Base-by-base conservation (phyloP, 805 yeast genomes). In the Starmerella stigmatis region DNA sequence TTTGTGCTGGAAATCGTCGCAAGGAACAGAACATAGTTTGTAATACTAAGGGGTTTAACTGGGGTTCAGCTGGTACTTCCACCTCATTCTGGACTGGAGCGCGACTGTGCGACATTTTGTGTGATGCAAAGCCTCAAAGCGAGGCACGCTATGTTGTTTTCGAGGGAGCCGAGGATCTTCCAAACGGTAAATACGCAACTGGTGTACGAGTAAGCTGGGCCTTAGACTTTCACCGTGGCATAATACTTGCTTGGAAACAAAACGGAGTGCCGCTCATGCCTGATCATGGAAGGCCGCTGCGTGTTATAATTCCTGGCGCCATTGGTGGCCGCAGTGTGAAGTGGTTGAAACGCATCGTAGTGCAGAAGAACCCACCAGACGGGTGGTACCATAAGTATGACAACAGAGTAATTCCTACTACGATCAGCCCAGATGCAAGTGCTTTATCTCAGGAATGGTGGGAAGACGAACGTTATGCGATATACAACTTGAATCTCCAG, bases 271-370 rank as follows among this genome's bases (percentile, higher is more conserved):
- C 52, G 25, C 47, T 64, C n/a, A 41, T 57, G 5, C 67, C 66
- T 1, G 68, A 64, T 45, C 68, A 64, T 45, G 66, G 67, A 2
- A 57, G 51, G 22, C 69, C 69, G 2, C 45, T 64, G 13, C 53
- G 69, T 33, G 64, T 60, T 8, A 53, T 64, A 4, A 57, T 64
- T 2, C 68, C 68, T 2, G 68, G 68, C n/a, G 61, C 62, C 25
- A 62, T 64, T 53, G 69, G 69, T 23, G 69, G 69, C 4, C 52
- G 68, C 19, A 60, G 65, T n/a, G 69, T 64, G 31, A 64, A 64
- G 45, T 64, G 68, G 68, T 47, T 64, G 16, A 59, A 54, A 31
- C 53, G 50, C 37, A 46, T 64, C 12, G 39, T 60, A 13, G 48
- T 64, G 17, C 51, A 63, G 12, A 65, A 61, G 19, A 40, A 20